Evolutionary conservation across 1,139 yeast genomes (phyloP), one percentile per base, ranked within the genome.

Genomic region (Blastobotrys arbuscula): DNA sequence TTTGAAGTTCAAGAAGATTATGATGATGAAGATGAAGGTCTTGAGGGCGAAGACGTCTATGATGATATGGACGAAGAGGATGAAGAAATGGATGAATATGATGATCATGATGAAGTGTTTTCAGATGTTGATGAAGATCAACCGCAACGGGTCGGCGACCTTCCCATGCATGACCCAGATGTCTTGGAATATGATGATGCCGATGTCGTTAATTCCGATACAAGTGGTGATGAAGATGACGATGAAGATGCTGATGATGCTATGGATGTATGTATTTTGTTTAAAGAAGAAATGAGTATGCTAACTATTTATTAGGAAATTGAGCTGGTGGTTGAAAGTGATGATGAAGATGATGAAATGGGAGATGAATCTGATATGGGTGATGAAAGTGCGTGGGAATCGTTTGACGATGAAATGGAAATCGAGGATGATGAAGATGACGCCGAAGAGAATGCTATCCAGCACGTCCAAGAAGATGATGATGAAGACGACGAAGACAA

Each of bases 1-100:
- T 90, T 85, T 62, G 97, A 90, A 59, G 82, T 86, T 45, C 84
- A 75, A 31, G 95, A 85, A 47, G 76, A 80, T 37, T 88, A 82
- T 53, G 81, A 83, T 47, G 78, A 71, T 20, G 78, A 73, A 13
- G 72, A 65, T 18, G 74, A 65, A 45, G 39, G 21, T 3, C 13
- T 28, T 3, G 75, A 73, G 38, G 77, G 71, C 7, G 73, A 63
- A 33, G 73, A 66, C 18, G 65, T 58, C 19, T 61, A 60, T 40
- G 65, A 59, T 21, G 59, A 55, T 34, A 62, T 56, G 20, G 57
- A 61, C 38, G 66, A 57, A n/a, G 67, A 61, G 26, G 66, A 57
- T 12, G 67, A 61, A 30, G 67, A 61, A 38, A 54, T 57, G 57
- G 61, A 59, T 41, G 63, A 61, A 56, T 61, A 59, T 41, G 63